Conservation (phyloP, 768 basidiomycete genomes). For the Suillus americanus region DNA sequence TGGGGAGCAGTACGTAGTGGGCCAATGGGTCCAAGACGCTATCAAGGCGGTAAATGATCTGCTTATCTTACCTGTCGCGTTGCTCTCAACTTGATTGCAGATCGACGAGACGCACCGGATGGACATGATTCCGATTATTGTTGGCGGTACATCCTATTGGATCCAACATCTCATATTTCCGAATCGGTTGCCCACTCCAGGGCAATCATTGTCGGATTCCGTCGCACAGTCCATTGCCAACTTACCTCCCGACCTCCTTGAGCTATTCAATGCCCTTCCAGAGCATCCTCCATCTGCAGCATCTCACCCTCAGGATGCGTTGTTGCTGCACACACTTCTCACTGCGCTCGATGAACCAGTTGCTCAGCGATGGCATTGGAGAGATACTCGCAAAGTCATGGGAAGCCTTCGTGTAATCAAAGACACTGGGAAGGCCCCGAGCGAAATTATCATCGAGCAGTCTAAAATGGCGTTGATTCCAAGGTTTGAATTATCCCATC, state of each 20-base stretch:
- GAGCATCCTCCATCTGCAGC: conserved; percentile 56
- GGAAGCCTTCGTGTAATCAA: conserved; percentile 77
- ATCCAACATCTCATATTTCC: conserved; percentile 95
- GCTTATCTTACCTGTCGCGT: background rate
- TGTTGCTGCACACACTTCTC: conserved; percentile 68
- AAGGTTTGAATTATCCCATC: conserved; percentile 40
- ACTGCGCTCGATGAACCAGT: conserved; percentile 66
- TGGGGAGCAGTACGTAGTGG: conserved; percentile 83
- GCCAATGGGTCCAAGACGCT: conserved; percentile 87
- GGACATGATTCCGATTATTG: conserved; percentile 78
- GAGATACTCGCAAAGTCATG: conserved; percentile 86
- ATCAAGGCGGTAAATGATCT: conserved; percentile 59
- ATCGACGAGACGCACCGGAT: conserved; percentile 70
- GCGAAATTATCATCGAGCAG: conserved; percentile 69
- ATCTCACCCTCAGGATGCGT: conserved; percentile 52
- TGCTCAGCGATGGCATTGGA: conserved; percentile 93
- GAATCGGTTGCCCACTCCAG: conserved; percentile 49
- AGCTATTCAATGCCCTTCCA: conserved; percentile 59
- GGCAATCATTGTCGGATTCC: conserved; percentile 31
- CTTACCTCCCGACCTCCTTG: conserved; percentile 46
- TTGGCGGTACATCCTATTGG: conserved; percentile 97
- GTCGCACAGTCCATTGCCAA: conserved; percentile 42
- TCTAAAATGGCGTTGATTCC: conserved; percentile 43
- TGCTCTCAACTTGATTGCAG: conserved; percentile 37
- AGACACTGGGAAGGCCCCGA: conserved; percentile 62